Base-by-base conservation (phyloP, 2,329 filamentous ascomycete species). In the Colletotrichum godetiae region DNA sequence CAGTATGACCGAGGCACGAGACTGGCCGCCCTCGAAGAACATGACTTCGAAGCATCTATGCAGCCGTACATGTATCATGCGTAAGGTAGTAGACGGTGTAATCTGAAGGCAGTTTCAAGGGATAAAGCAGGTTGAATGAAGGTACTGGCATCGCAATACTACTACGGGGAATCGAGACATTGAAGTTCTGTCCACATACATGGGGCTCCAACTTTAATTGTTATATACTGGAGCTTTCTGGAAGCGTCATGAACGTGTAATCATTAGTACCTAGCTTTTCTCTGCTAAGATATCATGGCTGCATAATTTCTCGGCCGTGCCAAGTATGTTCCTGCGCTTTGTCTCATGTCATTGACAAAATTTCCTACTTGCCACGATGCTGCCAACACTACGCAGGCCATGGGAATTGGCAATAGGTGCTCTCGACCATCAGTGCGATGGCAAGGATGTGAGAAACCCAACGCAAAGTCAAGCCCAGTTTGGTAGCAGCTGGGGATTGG, bases 1-100 rank as follows among this genome's bases (percentile, higher is more conserved):
- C 92, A 94, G 78, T 97, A 91, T 77, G 95, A 97, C 78, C 92
- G 94, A 74, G 95, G 95, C 33, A 97, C 93, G 33, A 89, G 91
- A 70, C 88, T 93, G 74, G 92, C 92, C 24, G 92, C 90, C 24
- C 83, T 92, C 13, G 92, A 93, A 79, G 90, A 92, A 78, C 89
- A 85, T 70, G 88, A 89, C 74, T 88, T 86, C 67, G 87, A 89
- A 63, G 78, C 81, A 11, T 77, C 84, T 4, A 77, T 86, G 52
- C 84, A 85, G 74, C 81, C 73, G 71, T 74, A 71, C 80, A 82
- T 64, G 31, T 74, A 72, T 33, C 68, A 63, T 56, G 37, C 58
- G 52, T 42, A 42, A 42, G 15, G 37, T 52, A 74, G 42, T 72
- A 33, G 37, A 84, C 73, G 77, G 79, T 55, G 68, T 27, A 63